Evolutionary conservation across 345 rosid species (phyloP).

Genomic region (Citrus maxima): DNA sequence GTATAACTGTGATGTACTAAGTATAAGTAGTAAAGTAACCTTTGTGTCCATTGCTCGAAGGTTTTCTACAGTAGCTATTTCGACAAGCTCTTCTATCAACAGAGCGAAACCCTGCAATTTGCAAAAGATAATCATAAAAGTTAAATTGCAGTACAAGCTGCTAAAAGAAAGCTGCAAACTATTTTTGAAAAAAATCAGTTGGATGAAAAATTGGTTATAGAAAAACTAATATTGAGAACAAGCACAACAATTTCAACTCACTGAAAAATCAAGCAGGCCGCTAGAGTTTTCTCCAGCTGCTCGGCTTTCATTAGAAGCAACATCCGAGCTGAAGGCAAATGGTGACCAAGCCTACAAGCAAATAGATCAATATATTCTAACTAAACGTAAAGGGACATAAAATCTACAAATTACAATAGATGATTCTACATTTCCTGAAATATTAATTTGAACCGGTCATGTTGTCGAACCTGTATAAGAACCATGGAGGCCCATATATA

Average conservation of each 20-base stretch:
- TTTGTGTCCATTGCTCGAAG: slow-evolving; percentile 33
- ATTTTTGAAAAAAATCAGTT: background rate
- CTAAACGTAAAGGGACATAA: slow-evolving; percentile 12
- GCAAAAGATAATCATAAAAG: slow-evolving; percentile 8
- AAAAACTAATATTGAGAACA: background rate
- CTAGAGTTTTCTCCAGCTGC: slow-evolving; percentile 31
- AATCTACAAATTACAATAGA: background rate
- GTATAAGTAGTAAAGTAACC: slow-evolving; percentile 36
- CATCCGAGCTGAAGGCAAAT: slow-evolving; percentile 43
- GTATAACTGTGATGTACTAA: background rate
- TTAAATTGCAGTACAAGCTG: background rate
- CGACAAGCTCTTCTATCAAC: slow-evolving; percentile 50
- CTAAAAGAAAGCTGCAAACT: background rate
- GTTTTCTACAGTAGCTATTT: slow-evolving; percentile 25
- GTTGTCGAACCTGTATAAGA: background rate
- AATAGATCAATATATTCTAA: slow-evolving; percentile 4
- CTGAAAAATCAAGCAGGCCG: slow-evolving; percentile 32
- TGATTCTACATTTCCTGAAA: background rate
- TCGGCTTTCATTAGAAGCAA: slow-evolving; percentile 30
- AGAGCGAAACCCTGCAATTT: slow-evolving; percentile 55
- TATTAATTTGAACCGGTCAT: background rate
- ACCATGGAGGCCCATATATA: background rate
- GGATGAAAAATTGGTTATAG: background rate
- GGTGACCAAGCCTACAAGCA: slow-evolving; percentile 67
- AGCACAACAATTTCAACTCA: slow-evolving; percentile 22